These are phyloP conservation scores for Penicillium sp. DNA, from an alignment of 2,329 filamentous ascomycete genomes.

Conservation along the genomic window DNA sequence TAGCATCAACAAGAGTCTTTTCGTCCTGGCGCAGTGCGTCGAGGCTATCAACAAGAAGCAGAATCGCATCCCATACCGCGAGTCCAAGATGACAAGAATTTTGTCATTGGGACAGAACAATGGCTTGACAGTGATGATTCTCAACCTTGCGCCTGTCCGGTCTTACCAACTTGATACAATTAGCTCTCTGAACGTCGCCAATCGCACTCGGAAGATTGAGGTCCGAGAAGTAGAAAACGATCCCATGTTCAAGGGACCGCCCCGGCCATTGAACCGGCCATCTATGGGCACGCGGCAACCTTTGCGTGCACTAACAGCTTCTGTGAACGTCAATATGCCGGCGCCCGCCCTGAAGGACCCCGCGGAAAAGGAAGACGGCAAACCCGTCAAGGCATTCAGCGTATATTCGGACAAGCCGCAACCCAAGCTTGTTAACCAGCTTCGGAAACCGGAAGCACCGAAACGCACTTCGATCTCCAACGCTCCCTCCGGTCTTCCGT, in stretches of 20 bases:
- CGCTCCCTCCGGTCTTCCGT: slow-evolving; percentile 40
- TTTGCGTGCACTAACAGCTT: slow-evolving; percentile 70
- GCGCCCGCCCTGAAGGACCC: slow-evolving; percentile 51
- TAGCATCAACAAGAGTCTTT: slow-evolving; percentile 95
- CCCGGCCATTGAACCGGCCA: slow-evolving; percentile 50
- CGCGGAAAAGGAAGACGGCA: slow-evolving; percentile 57
- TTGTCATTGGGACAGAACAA: slow-evolving; percentile 90
- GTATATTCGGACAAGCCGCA: slow-evolving; percentile 73
- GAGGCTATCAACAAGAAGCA: slow-evolving; percentile 82
- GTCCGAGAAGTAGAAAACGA: slow-evolving; percentile 95
- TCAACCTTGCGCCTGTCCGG: slow-evolving; percentile 87
- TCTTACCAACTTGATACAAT: slow-evolving; percentile 92
- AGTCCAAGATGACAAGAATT: slow-evolving; percentile 97
- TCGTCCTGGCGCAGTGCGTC: slow-evolving; percentile 90
- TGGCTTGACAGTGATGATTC: slow-evolving; percentile 91
- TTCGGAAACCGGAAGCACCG: slow-evolving; percentile 41
- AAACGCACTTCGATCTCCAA: slow-evolving; percentile 46
- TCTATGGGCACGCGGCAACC: slow-evolving; percentile 65
- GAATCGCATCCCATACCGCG: slow-evolving; percentile 80
- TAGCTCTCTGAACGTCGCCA: slow-evolving; percentile 91
- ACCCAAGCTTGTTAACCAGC: slow-evolving; percentile 44
- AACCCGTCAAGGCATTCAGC: slow-evolving; percentile 77
- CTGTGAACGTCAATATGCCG: slow-evolving; percentile 68
- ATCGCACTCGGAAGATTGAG: slow-evolving; percentile 92
- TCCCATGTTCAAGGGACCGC: slow-evolving; percentile 76